Conservation (phyloP, 495 filamentous ascomycete species). For the Trichoderma erinaceum region DNA sequence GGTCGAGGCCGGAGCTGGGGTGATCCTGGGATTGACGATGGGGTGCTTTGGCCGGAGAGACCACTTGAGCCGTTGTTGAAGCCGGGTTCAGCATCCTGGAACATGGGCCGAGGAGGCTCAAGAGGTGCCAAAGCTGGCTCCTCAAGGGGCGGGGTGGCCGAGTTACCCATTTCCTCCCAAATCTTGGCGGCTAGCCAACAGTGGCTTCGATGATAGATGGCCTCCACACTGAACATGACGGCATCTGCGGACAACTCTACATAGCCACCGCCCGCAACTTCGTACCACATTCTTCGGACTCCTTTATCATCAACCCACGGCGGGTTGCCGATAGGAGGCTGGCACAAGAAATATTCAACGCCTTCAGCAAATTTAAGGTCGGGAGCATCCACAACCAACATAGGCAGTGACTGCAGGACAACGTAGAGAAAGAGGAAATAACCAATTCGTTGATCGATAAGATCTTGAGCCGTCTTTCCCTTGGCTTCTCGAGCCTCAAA, state of each 20-base stretch:
- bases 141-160: constrained; percentile 13
- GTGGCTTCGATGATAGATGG: constrained; percentile 82
- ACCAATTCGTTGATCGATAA: constrained; percentile 71
- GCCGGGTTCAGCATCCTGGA: constrained; percentile 23
- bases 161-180: constrained; percentile 41
- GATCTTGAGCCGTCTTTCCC: constrained; percentile 63
- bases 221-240: constrained; percentile 83
- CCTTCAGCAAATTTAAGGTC: constrained; percentile 68
- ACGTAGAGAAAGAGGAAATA: constrained; percentile 95
- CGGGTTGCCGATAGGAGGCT: constrained; percentile 71
- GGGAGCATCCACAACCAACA: constrained; percentile 83
- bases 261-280: constrained; percentile 64
- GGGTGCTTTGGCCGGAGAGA: not conserved
- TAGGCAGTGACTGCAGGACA: constrained; percentile 80
- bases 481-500: constrained; percentile 73
- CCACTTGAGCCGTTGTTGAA: not conserved
- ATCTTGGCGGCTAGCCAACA: constrained; percentile 82
- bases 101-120: constrained; percentile 32
- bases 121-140: constrained; percentile 28
- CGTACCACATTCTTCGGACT: constrained; percentile 69
- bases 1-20: constrained; percentile 30
- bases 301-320: constrained; percentile 79
- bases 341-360: constrained; percentile 96
- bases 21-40: constrained; percentile 23
- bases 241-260: constrained; percentile 74